Base-by-base conservation (phyloP, 2,329 filamentous ascomycete genomes). In the Phaeoacremonium minimum region DNA sequence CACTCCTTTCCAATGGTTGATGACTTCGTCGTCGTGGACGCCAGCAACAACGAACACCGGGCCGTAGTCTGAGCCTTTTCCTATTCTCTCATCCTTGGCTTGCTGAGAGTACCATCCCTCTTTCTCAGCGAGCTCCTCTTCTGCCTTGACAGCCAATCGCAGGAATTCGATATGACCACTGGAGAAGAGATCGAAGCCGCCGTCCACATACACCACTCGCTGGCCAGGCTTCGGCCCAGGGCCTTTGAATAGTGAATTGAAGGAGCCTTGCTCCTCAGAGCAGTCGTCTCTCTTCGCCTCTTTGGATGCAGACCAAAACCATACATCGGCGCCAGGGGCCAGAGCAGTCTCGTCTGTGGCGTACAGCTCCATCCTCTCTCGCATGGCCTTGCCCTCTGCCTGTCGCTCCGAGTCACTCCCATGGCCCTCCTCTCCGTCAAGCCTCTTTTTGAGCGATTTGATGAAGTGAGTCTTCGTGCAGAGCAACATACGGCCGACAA, bases 81-180 rank as follows among this genome's bases (percentile, higher is more conserved):
- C 71, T 42, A 79, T 58, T 36, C 88, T 73, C 62, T 83, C 75
- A 34, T 77, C 64, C 17, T 72, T 69, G 1, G 80, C 77, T 40
- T 81, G 75, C 31, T 82, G 69, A 2, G 74, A 73, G 53, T 83
- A 90, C 88, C 90, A 95, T 6, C 85, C 87, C 5, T 78, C 73
- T 31, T 75, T 58, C 32, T 66, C 69, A 5, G 83, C 89, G 33
- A 82, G 68, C 37, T 77, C 70, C 49, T 88, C 79, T 61, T 97
- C 91, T 1, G 75, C 69, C 45, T 83, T 67, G 7, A 83, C 72
- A 4, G 98, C 91, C 28, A 77, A 75, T 32, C 84, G 80, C 37
- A 98, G 73, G 50, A 98, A 98, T 57, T 95, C 90, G 50, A 98
- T 97, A 58, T 98, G 93, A 0, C 93, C 93, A 33, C 88, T 95